A percentile compares a stretch with the other conserved stretches of the same genome.
Conservation (phyloP, 2,329 filamentous ascomycete species). For the Teratosphaeria viscida region DNA sequence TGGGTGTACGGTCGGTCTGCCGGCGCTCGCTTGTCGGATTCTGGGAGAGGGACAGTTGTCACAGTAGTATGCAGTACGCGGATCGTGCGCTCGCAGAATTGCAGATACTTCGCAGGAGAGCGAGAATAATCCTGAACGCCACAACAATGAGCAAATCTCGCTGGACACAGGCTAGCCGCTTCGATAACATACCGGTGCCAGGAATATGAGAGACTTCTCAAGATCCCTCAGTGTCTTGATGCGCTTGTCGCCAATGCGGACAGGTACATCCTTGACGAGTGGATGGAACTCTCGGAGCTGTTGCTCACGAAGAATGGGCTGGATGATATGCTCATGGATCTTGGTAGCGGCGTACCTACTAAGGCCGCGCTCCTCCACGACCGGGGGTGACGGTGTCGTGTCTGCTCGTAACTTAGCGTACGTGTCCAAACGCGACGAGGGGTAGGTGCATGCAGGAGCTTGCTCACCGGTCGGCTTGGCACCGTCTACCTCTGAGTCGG, state of each 20-base stretch:
- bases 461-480: conserved; percentile 18
- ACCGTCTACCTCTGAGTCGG: conserved; percentile 17
- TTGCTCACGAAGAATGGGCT: conserved; percentile 64
- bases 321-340: conserved; percentile 69
- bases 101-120: conserved; percentile 66
- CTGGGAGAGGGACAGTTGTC: conserved; percentile 70
- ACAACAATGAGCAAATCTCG: conserved; percentile 56
- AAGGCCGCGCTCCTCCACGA: conserved; percentile 40
- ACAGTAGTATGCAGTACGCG: conserved; percentile 83
- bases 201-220: conserved; percentile 84
- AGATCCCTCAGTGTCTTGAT: conserved; percentile 87
- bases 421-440: background rate
- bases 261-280: conserved; percentile 66
- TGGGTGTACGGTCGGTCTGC: conserved; percentile 85
- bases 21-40: conserved; percentile 75
- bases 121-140: conserved; percentile 60
- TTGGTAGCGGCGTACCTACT: conserved; percentile 61
- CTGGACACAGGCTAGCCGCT: conserved; percentile 35
- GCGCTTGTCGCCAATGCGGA: conserved; percentile 70
- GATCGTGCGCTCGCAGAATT: conserved; percentile 84
- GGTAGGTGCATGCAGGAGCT: conserved; percentile 1
- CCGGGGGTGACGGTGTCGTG: background rate
- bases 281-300: conserved; percentile 70
- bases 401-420: conserved; percentile 2
- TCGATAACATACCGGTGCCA: conserved; percentile 74